Conservation (phyloP, 75 land plant genomes). For the Selaginella moellendorffii region DNA sequence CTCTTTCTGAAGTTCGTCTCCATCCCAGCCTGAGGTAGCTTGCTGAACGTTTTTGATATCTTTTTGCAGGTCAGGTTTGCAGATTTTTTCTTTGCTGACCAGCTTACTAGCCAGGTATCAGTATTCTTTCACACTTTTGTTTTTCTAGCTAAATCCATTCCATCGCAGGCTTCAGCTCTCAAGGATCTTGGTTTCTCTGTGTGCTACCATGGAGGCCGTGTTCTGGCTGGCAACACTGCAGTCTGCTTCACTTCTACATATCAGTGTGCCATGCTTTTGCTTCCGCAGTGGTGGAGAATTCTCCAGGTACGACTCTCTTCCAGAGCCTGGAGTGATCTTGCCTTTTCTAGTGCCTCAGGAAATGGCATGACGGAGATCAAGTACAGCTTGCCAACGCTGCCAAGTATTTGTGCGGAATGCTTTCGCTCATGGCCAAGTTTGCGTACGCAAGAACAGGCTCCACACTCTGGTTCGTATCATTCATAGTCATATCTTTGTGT, state of each 20-base stretch:
- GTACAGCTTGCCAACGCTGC: constrained; percentile 9
- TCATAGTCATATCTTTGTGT: constrained; percentile 5
- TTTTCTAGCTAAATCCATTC: background rate
- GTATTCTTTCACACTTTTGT: background rate
- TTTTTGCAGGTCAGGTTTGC: constrained; percentile 15
- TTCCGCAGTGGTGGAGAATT: constrained; percentile 21
- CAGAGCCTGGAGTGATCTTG: background rate
- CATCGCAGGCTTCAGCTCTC: constrained; percentile 9
- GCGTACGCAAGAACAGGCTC: background rate
- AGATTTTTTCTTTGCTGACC: constrained; percentile 16
- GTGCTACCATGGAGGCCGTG: constrained; percentile 16
- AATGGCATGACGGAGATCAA: background rate
- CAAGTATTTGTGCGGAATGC: constrained; percentile 14
- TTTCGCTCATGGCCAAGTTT: constrained; percentile 1
- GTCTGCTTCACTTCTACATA: constrained; percentile 2
- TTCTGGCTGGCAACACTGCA: background rate
- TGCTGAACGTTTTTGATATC: no score
- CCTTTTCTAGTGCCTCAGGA: constrained; percentile 12
- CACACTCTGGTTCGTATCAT: background rate
- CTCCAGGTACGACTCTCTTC: constrained; percentile 7
- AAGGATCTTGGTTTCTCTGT: constrained; percentile 3
- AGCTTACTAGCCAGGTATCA: constrained; percentile 16
- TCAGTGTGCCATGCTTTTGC: constrained; percentile 2
- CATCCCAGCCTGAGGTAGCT: no score
- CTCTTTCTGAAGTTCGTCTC: no score